These are phyloP conservation scores for Aspergillus eucalypticola DNA, from an alignment of 2,329 filamentous ascomycete genomes.

Conservation along the genomic window DNA sequence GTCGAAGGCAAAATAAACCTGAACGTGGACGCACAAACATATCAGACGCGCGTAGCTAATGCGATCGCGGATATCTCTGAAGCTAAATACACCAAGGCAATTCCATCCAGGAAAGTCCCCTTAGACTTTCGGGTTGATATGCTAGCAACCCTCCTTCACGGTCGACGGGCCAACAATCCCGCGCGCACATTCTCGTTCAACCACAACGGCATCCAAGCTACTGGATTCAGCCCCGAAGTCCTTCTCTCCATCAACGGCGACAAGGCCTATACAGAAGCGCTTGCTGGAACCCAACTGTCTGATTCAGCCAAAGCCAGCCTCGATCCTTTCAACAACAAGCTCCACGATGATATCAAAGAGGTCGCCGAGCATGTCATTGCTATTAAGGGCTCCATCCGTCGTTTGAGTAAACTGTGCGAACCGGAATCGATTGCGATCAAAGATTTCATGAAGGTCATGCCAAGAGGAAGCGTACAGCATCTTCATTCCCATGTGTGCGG, in stretches of 20 bases:
- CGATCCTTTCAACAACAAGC: constrained; percentile 5
- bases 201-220: constrained; percentile 17
- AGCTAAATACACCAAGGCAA: constrained; percentile 17
- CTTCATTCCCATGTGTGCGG: constrained; percentile 16
- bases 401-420: constrained; percentile 11
- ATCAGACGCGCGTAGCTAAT: background rate
- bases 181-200: constrained; percentile 17
- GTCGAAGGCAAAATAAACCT: background rate
- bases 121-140: constrained; percentile 13
- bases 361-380: constrained; percentile 20
- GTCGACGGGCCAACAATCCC: constrained; percentile 16
- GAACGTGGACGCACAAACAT: background rate
- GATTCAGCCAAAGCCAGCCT: background rate
- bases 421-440: constrained; percentile 5
- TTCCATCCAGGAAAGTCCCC: constrained; percentile 15
- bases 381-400: constrained; percentile 13
- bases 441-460: constrained; percentile 18
- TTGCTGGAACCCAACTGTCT: constrained; percentile 16
- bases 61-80: constrained; percentile 10
- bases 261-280: constrained; percentile 16
- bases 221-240: constrained; percentile 21
- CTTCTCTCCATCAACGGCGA: constrained; percentile 16
- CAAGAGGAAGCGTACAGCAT: constrained; percentile 18
- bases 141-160: constrained; percentile 16
- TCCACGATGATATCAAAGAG: constrained; percentile 16